Evolutionary conservation across 345 rosid species (phyloP), one percentile per base, ranked within the genome.

Genomic region (Acer saccharum): DNA sequence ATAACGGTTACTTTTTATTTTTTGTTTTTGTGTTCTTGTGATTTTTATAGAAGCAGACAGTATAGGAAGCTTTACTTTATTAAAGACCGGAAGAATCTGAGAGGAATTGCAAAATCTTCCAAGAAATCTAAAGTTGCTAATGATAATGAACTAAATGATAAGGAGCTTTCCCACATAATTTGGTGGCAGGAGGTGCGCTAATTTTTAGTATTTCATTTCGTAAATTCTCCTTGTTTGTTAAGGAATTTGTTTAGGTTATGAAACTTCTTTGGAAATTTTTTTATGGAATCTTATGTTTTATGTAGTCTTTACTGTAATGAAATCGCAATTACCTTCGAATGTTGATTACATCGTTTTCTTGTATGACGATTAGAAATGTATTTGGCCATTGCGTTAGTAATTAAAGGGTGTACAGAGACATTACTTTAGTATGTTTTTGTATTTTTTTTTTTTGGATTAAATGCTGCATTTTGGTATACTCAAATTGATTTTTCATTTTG

Each of bases 111-210:
- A 9, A 88, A 88, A 76, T 70, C 81, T 77, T 68, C 90, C 69
- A 92, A 81, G 89, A 93, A 89, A 82, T 32, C 66, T 57, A 90
- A 84, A 84, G 81, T 78, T 65, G 68, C 85, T 3, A 80, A 73
- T 63, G 77, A 27, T 69, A 84, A 83, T 77, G 79, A 69, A 72
- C 82, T 88, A 64, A 84, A 71, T 73, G 97, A 92, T 32, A 92
- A 89, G 84, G 89, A 90, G 87, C 86, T 90, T 76, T 81, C 93
- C 71, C 94, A 93, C 78, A 64, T 95, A 64, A 58, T 86, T 10
- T 95, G 97, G 99, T 93, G 98, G 99, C 91, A 86, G 84, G 97
- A 95, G 93, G 99, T 93, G 64, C 10, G 79, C 44, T 29, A 2
- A 68, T 57, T 83, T 23, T 69, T 77, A 1, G 10, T 73, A n/a